Evolutionary conservation across 1,139 yeast species (phyloP).

Genomic region (Yueomyces sp.): DNA sequence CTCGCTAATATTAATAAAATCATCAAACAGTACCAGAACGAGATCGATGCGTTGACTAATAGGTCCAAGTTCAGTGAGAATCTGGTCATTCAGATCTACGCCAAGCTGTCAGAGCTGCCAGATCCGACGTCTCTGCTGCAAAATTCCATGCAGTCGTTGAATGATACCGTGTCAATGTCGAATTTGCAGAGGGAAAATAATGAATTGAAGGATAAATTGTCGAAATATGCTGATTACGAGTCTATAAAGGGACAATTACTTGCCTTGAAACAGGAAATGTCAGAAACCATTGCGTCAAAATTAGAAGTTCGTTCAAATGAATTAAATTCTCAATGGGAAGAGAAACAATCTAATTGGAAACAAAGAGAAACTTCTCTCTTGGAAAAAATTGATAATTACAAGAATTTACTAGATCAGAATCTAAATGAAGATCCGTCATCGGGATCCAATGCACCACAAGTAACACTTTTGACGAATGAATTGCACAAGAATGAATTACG

Average conservation of each 20-base stretch:
- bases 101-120: slow-evolving; percentile 77
- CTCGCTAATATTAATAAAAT: slow-evolving; percentile 49
- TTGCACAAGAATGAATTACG: too few species aligned
- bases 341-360: too few species aligned
- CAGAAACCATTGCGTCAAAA: too few species aligned
- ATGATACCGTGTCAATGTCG: slow-evolving; percentile 45
- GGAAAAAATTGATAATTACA: not conserved
- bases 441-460: not conserved
- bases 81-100: slow-evolving; percentile 61
- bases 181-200: not conserved
- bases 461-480: not conserved
- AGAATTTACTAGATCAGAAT: not conserved
- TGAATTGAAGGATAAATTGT: not conserved
- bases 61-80: slow-evolving; percentile 66
- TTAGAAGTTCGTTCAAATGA: not conserved
- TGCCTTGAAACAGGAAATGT: too few species aligned
- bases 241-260: not conserved
- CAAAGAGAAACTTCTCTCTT: not conserved
- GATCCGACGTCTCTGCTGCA: slow-evolving; percentile 81
- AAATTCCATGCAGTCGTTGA: slow-evolving; percentile 48
- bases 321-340: not conserved
- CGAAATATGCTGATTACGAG: not conserved
- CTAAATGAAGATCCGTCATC: not conserved
- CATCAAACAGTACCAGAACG: slow-evolving; percentile 75
- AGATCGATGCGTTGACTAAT: slow-evolving; percentile 70